Base-by-base conservation (phyloP, 345 rosid species). In the Erysimum cheiranthoides region DNA sequence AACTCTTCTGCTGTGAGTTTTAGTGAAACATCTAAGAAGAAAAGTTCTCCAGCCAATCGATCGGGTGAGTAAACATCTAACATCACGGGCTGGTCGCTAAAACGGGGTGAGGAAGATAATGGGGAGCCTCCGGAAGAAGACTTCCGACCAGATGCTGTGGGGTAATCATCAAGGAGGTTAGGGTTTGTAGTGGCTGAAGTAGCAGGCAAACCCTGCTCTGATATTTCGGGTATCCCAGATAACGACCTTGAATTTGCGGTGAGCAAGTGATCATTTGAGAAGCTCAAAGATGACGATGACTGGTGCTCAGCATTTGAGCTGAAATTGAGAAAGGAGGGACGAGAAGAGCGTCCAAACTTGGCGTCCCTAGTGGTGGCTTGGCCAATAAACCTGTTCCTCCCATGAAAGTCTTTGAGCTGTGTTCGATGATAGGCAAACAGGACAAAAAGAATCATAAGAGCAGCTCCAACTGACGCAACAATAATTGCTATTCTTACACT, bases 51-150 rank as follows among this genome's bases (percentile, higher is more conserved):
- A 59, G 90, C 97, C 83, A 94, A 84, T 70, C 96, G 84, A 81
- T 94, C 98, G 1, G 98, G 97, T 34, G 98, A 94, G 84, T 85
- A 89, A 46, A 94, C 94, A 84, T 94, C 91, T 77, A 92, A 76
- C 71, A 81, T 84, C 42, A 81, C 93, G 62, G 96, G 85, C 68
- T 83, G 93, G 79, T 93, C 97, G 10, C 65, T 60, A 74, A 91
- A 90, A 66, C 81, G 90, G 0, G 98, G 94, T 21, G 97, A 94
- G 54, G 93, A 86, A 36, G 93, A 81, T 52, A 87, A 49, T 18
- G 98, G 90, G 21, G 97, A 93, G 65, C 87, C 91, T 47, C 76
- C 81, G 2, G 93, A 87, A 46, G 95, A 86, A 70, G 95, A 88
- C 73, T 82, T 88, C 79, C 88, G 85, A 78, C 87, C 96, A 46